Percentiles rank a stretch among this genome's conserved stretches.
Conservation (phyloP, 2,329 filamentous ascomycete genomes). For the Graphilbum ipis-grandicollis region DNA sequence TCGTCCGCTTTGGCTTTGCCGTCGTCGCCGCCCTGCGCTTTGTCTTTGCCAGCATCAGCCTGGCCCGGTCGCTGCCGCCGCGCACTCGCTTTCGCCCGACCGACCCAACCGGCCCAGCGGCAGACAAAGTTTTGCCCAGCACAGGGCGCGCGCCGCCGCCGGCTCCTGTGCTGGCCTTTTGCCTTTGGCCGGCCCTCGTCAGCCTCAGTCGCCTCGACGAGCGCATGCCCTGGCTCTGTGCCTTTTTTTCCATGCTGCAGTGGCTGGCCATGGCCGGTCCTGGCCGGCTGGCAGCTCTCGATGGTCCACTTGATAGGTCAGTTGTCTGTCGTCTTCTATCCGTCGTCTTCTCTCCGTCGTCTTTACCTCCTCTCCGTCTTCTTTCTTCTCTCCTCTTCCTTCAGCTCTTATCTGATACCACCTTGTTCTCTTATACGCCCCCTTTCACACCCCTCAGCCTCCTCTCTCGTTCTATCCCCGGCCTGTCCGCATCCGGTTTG, state of each 20-base stretch:
- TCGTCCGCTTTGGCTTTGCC: slow-evolving; percentile 36
- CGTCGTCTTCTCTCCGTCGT: neutral
- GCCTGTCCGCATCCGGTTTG: too few species aligned
- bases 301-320: slow-evolving; percentile 58
- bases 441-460: too few species aligned
- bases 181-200: slow-evolving; percentile 56
- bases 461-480: too few species aligned
- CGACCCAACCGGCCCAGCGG: neutral
- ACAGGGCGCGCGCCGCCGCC: too few species aligned
- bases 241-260: slow-evolving; percentile 58
- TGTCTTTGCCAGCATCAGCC: slow-evolving; percentile 44
- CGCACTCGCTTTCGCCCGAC: slow-evolving; percentile 15
- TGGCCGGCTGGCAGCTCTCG: slow-evolving; percentile 53
- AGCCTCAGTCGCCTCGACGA: slow-evolving; percentile 55
- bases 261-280: slow-evolving; percentile 57
- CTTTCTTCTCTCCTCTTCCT: neutral
- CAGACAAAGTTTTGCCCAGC: too few species aligned
- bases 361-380: neutral
- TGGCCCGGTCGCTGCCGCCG: slow-evolving; percentile 49
- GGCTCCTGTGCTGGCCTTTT: slow-evolving; percentile 48
- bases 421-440: too few species aligned
- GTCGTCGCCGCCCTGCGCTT: slow-evolving; percentile 48
- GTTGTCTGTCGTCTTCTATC: neutral
- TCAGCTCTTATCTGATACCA: too few species aligned
- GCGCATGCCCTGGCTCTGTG: slow-evolving; percentile 84